Base-by-base conservation (phyloP, 192 early-diverging fungal genomes). In the Chytriomyces sp. region DNA sequence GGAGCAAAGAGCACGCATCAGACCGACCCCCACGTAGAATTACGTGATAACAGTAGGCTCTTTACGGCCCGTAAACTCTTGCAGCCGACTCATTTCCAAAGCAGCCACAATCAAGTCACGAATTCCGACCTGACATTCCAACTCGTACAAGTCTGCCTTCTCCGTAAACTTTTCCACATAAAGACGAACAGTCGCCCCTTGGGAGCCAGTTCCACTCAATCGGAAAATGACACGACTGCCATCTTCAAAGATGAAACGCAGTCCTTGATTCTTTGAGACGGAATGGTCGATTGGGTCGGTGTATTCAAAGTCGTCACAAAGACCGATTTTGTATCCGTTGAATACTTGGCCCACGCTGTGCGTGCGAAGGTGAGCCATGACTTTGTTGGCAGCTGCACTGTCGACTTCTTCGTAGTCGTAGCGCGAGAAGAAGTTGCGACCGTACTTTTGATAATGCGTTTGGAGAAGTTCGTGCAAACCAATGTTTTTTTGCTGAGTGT, bases 401-500 rank as follows among this genome's bases (percentile, higher is more conserved):
- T 92, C 93, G 44, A 99, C 97, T 65, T 98, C 96, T 80, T 99
- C 97, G 81, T 96, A 99, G 84, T 99, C 97, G 77, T 97, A 97
- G 82, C 96, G 90, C 10, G 44, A 49, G 86, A 97, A 99, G 88
- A 96, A 99, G 91, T 99, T 96, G 79, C 97, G 92, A 48, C 97
- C 97, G 66, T 96, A 99, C 5, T 80, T 82, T 10, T 83, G 64
- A 82, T 92, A 98, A 79, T 97, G 96, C 9, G 83, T 82, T 70
- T 90, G 82, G 78, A 97, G 88, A 53, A 99, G 91, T 49, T 93
- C 92, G 61, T 91, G 89, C 49, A 99, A 90, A 24, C 88, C 67
- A 23, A 82, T 77, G 11, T n/a, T 73, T 67, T 78, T 3, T 84
- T 84, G 53, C 87, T 86, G 45, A 82, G 91, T 80, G 82, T 87